Evolutionary conservation across 2,329 filamentous ascomycete species (phyloP).

Genomic region (Knufia fluminis): DNA sequence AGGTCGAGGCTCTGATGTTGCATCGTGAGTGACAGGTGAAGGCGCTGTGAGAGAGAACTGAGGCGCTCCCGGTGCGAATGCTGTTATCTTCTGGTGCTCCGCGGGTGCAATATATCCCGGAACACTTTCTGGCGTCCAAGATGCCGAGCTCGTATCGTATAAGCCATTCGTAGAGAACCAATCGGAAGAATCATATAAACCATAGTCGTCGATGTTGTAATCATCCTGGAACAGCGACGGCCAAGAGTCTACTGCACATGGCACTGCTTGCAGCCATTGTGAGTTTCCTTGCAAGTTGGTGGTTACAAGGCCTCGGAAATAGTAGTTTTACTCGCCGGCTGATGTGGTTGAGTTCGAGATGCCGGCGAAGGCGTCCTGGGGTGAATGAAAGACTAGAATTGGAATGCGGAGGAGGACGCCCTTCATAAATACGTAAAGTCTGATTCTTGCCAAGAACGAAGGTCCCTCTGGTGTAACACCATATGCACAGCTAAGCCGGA

Average conservation of each 20-base stretch:
- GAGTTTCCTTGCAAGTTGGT: constrained; percentile 17
- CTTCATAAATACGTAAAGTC: constrained; percentile 11
- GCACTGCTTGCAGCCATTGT: constrained; percentile 13
- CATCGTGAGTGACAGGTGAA: too few species aligned
- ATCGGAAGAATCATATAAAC: constrained; percentile 14
- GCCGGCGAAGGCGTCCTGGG: constrained; percentile 4
- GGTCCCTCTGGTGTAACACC: neutral
- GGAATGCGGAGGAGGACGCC: constrained; percentile 1
- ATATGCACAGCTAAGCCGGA: too few species aligned
- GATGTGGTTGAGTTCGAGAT: constrained; percentile 11
- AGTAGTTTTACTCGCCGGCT: constrained; percentile 10
- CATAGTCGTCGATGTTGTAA: constrained; percentile 12
- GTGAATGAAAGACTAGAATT: neutral
- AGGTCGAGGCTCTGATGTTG: too few species aligned
- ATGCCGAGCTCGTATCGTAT: constrained; percentile 17
- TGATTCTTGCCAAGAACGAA: constrained; percentile 6
- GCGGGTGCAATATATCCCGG: neutral
- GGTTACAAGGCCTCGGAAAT: constrained; percentile 6
- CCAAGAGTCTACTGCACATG: constrained; percentile 5
- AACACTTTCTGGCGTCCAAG: constrained; percentile 2
- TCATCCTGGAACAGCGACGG: constrained; percentile 17
- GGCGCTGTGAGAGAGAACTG: neutral
- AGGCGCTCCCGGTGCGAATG: neutral
- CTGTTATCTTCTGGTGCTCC: neutral
- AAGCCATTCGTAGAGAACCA: constrained; percentile 14